Evolutionary conservation across 257 asterid species (phyloP), one percentile per base, ranked within the genome.

Genomic region (Solanum tarapatanum): DNA sequence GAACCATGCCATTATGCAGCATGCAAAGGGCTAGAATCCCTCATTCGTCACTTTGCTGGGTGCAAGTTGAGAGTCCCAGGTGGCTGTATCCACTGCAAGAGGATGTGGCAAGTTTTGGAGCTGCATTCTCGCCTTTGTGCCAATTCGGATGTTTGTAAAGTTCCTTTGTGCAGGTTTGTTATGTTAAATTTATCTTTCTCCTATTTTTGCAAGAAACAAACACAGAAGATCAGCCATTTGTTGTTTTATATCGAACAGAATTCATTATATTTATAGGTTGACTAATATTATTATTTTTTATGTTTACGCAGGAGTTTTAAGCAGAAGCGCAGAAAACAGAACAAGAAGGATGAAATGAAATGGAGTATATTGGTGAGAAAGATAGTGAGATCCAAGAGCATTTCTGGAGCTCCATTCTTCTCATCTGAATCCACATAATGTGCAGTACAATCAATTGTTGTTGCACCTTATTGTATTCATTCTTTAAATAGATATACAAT

Each of bases 71-170:
- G 98, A 88, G 94, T 93, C 7, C 80, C 94, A 0, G 97, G 97
- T 3, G 96, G 99, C 12, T 96, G 99, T 89, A 60, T 91, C 82
- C 97, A 93, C 75, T 95, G 99, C 94, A 95, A 94, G 97, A 91
- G 97, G 83, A 93, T 94, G 97, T 94, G 98, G 99, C 94, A 93
- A 60, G 88, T 96, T 28, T 88, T 96, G 90, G 98, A 96, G 16
- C 86, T 96, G 88, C 99, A 96, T 85, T 95, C 99, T 80, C 92
- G 96, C 51, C 93, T 96, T 21, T 96, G 99, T 24, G 94, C 94
- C 5, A 66, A 94, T 90, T 35, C 94, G 1, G 94, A 92, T 32
- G 87, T 17, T 70, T 96, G 99, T 80, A 87, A 87, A 85, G 98
- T 96, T 35, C 99, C 99, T 32, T 77, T 96, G 88, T 96, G 99